phyloP scores from a whole-genome alignment of 371 early-diverging fungal species.

The Nematocida displodere region DNA sequence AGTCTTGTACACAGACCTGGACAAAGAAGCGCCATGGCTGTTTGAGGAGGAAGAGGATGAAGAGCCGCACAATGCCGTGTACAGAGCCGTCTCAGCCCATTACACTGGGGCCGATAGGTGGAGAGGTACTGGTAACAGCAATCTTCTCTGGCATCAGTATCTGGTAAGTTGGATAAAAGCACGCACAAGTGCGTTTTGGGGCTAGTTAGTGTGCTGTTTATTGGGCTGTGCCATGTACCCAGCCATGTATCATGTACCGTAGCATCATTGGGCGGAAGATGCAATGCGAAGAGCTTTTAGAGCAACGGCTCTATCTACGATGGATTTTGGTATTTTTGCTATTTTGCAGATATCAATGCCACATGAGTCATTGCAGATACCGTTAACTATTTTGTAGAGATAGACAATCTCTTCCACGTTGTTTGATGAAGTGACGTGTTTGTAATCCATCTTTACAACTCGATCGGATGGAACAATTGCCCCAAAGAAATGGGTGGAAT shows the following conservation, averaged over 20 bases:
- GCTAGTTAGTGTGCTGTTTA: too few relatives aligned
- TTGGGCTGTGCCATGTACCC: too few relatives aligned
- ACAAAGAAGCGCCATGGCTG: constrained; percentile 28
- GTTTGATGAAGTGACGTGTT: neutral
- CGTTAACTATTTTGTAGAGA: constrained; percentile 78
- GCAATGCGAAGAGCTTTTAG: too few relatives aligned
- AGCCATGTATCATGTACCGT: too few relatives aligned
- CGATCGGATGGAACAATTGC: constrained; percentile 72
- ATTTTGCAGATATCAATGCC: constrained; percentile 87
- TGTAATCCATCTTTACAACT: constrained; percentile 50
- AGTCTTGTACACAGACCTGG: constrained; percentile 41
- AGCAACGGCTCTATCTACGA: constrained; percentile 57
- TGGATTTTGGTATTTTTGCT: constrained; percentile 76
- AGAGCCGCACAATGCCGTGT: constrained; percentile 14
- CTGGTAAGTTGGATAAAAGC: constrained; percentile 32
- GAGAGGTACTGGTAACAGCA: constrained; percentile 13
- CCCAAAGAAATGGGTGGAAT: constrained; percentile 92
- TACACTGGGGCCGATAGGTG: constrained; percentile 31
- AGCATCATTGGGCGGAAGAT: too few relatives aligned
- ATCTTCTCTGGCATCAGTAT: constrained; percentile 33
- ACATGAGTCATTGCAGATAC: constrained; percentile 74
- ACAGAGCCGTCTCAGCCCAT: constrained; percentile 6
- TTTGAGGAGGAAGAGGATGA: constrained; percentile 3
- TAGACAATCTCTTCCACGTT: constrained; percentile 75
- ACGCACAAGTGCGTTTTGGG: too few relatives aligned